Base-by-base conservation (phyloP, 1,139 yeast genomes). In the Yamadazyma diddensiae region DNA sequence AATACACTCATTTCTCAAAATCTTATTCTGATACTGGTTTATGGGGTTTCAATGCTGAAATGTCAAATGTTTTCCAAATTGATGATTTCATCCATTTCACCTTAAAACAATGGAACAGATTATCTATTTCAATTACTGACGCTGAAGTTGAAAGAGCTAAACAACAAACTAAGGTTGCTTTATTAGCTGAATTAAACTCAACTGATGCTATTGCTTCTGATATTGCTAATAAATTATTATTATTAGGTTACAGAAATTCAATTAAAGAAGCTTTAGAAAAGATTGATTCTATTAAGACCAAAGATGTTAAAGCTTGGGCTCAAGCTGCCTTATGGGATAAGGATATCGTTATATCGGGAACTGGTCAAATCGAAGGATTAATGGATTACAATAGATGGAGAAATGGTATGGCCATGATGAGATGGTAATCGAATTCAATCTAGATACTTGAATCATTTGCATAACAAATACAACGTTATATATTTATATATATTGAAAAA, bases 331-430 rank as follows among this genome's bases (percentile, higher is more conserved):
- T 83, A 58, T 83, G 87, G 86, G 94, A 83, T 65, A 83, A 79
- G 70, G 94, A 83, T 61, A 70, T 83, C 54, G 94, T 84, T 50
- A 68, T 83, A 53, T 73, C 90, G 38, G 92, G 84, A 62, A 77
- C 85, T 45, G 94, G 94, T 62, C 84, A 79, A 68, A 82, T 81
- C 65, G 94, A 83, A 72, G 86, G 70, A 48, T 71, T 83, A 63
- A 68, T 83, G 57, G 94, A 83, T 62, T 83, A 83, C 78, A 72
- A 71, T 76, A 81, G 92, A 79, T 67, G 79, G 63, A 82, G 94
- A 79, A 81, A 80, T 65, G 88, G 81, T 56, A 83, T 84, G 88
- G 76, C 92, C 55, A 77, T 81, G 85, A 70, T 82, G 81, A 82
- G 94, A 82, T 69, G 73, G 73, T 69, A 65, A 54, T 7, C 12